A percentile compares a stretch with the other conserved stretches of the same genome.
phyloP scores from a whole-genome alignment of 495 filamentous ascomycete species.

The Trypethelium eluteriae region DNA sequence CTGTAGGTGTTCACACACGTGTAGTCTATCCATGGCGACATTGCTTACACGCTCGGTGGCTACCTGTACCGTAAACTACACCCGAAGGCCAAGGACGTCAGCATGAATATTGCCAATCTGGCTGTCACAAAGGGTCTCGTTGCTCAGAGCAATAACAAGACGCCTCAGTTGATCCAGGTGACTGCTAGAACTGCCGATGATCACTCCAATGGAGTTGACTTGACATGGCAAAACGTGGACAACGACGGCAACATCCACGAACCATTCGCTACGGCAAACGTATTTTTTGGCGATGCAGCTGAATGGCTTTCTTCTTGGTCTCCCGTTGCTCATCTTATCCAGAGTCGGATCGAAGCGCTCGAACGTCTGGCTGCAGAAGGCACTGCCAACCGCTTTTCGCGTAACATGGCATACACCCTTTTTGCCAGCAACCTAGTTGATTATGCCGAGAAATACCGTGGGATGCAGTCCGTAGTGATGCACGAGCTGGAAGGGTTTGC shows the following conservation, averaged over 20 bases:
- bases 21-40: slow-evolving; percentile 14
- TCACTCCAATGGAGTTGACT: slow-evolving; percentile 17
- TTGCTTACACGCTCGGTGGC: slow-evolving; percentile 22
- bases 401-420: slow-evolving; percentile 67
- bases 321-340: slow-evolving; percentile 42
- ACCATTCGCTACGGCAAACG: slow-evolving; percentile 12
- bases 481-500: slow-evolving; percentile 70
- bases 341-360: slow-evolving; percentile 39
- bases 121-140: slow-evolving; percentile 27
- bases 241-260: slow-evolving; percentile 73
- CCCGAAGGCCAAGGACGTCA: slow-evolving; percentile 16
- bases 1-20: neutral
- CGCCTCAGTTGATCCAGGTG: slow-evolving; percentile 36
- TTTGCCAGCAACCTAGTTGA: slow-evolving; percentile 61
- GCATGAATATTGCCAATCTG: slow-evolving; percentile 32
- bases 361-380: slow-evolving; percentile 30
- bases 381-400: slow-evolving; percentile 40
- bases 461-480: slow-evolving; percentile 70
- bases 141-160: slow-evolving; percentile 24
- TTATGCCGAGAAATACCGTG: slow-evolving; percentile 59
- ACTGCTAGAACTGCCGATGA: slow-evolving; percentile 27
- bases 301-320: slow-evolving; percentile 40
- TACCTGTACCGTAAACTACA: slow-evolving; percentile 23
- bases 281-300: neutral
- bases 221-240: slow-evolving; percentile 53